Conservation (phyloP, 441 rosid species). For the Melastoma candidum region DNA sequence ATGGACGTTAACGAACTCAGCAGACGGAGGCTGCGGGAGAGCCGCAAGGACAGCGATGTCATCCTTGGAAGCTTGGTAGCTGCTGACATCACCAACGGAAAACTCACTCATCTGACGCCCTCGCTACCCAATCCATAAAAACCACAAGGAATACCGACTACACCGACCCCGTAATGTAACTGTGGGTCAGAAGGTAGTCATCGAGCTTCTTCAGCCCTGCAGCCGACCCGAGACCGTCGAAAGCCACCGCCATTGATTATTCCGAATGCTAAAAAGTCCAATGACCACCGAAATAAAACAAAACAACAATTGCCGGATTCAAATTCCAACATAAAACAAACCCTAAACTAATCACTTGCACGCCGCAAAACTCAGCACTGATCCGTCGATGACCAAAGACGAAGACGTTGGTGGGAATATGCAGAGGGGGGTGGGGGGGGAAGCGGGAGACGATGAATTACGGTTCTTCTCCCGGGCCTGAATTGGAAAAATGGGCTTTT, state of each 20-base stretch:
- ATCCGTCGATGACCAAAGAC: no score
- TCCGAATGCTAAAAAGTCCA: neutral
- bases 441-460: no score
- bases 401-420: no score
- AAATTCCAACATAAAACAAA: no score
- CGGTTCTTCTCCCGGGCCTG: no score
- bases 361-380: no score
- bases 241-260: slow-evolving; percentile 48
- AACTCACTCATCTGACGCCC: neutral
- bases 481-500: no score
- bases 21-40: slow-evolving; percentile 52
- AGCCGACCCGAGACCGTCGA: slow-evolving; percentile 38
- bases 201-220: slow-evolving; percentile 82
- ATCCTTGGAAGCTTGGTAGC: slow-evolving; percentile 95
- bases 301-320: no score
- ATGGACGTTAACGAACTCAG: slow-evolving; percentile 49
- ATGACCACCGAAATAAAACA: no score
- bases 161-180: slow-evolving; percentile 63
- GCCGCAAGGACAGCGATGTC: slow-evolving; percentile 54
- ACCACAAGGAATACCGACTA: neutral
- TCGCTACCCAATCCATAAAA: neutral
- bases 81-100: slow-evolving; percentile 8
- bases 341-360: no score
- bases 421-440: no score
- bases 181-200: slow-evolving; percentile 65